phyloP scores from a whole-genome alignment of 1,139 yeast species.

The Blastobotrys capitulatus region DNA sequence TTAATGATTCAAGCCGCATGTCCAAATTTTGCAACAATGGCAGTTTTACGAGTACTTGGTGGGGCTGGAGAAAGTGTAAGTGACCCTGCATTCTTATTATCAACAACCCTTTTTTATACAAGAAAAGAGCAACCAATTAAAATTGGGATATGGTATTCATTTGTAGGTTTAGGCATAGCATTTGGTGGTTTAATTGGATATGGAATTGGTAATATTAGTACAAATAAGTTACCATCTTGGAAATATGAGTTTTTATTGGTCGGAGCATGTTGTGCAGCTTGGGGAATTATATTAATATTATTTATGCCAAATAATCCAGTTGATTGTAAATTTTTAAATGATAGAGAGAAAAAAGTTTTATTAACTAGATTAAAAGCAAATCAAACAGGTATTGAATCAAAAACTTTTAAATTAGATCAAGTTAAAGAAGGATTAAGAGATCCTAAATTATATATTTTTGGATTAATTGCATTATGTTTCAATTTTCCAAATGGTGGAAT shows the following conservation, averaged over 20 bases:
- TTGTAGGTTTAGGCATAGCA: constrained; percentile 35
- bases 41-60: constrained; percentile 42
- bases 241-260: constrained; percentile 40
- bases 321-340: constrained; percentile 47
- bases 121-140: constrained; percentile 47
- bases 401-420: constrained; percentile 47
- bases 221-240: constrained; percentile 22
- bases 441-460: constrained; percentile 40
- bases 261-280: constrained; percentile 33
- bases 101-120: constrained; percentile 52
- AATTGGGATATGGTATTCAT: constrained; percentile 24
- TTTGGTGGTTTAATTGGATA: constrained; percentile 30
- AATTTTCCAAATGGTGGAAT: constrained; percentile 48
- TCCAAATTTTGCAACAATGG: constrained; percentile 43
- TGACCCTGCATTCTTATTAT: constrained; percentile 48
- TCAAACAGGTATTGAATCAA: constrained; percentile 48
- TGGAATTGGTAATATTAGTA: constrained; percentile 42
- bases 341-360: constrained; percentile 48
- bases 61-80: constrained; percentile 54
- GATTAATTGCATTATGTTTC: constrained; percentile 36
- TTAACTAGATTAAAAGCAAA: constrained; percentile 46
- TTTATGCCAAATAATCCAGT: constrained; percentile 51
- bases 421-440: constrained; percentile 38
- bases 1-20: constrained; percentile 46
- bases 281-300: constrained; percentile 44